These are phyloP conservation scores for Fusarium longipes DNA, from an alignment of 2,329 filamentous ascomycete genomes.

Conservation along the genomic window DNA sequence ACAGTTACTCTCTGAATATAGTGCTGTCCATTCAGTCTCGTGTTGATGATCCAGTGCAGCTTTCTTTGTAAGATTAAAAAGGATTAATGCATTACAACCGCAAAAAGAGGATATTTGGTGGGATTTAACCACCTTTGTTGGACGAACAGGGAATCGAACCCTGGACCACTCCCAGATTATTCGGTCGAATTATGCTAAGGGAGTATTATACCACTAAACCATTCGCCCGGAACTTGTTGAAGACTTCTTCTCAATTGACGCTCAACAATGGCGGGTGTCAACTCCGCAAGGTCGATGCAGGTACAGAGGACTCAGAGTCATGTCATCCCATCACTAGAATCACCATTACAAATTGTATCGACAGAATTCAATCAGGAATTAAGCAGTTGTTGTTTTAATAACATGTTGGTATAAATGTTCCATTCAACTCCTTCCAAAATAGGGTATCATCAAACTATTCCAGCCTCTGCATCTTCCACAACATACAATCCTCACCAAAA, in stretches of 20 bases:
- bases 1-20: too few species aligned
- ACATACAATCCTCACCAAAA: neutral
- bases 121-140: neutral
- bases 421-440: neutral
- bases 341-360: too few species aligned
- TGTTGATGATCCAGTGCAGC: too few species aligned
- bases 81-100: too few species aligned
- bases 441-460: slow-evolving; percentile 12
- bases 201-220: slow-evolving; percentile 3
- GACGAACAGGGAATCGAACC: slow-evolving; percentile 1
- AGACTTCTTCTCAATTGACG: fast-evolving
- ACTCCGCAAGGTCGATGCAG: too few species aligned
- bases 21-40: too few species aligned
- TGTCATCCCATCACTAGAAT: neutral
- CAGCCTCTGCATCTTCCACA: neutral
- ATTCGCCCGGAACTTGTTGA: neutral
- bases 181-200: neutral
- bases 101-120: neutral
- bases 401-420: neutral
- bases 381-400: too few species aligned
- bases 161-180: slow-evolving; percentile 1
- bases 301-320: too few species aligned
- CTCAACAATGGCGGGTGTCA: neutral
- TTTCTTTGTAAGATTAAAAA: too few species aligned
- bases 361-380: too few species aligned